Conservation (phyloP, 2,329 filamentous ascomycete genomes). For the Fusarium nematophilum region DNA sequence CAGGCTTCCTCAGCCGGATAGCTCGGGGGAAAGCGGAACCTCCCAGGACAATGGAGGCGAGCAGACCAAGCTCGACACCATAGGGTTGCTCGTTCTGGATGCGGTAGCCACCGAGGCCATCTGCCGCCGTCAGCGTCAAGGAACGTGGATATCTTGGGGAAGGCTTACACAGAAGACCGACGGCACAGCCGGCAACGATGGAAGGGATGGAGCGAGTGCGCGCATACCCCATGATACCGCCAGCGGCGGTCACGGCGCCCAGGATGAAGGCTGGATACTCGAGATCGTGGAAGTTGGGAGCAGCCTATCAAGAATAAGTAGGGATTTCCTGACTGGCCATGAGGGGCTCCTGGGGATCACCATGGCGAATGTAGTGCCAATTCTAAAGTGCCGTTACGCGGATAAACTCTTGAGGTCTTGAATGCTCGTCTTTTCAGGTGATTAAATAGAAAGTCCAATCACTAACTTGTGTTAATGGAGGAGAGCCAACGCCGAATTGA, state of each 20-base stretch:
- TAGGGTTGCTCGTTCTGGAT: slow-evolving; percentile 81
- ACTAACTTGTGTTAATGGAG: neutral
- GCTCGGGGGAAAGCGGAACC: slow-evolving; percentile 89
- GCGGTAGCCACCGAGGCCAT: slow-evolving; percentile 84
- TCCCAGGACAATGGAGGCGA: slow-evolving; percentile 86
- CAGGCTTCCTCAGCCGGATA: slow-evolving; percentile 83
- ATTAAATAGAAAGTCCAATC: neutral
- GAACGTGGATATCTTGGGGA: neutral
- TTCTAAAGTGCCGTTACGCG: neutral
- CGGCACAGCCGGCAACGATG: slow-evolving; percentile 83
- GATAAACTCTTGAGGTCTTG: neutral
- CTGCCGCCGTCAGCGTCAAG: slow-evolving; percentile 47
- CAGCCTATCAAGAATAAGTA: slow-evolving; percentile 17
- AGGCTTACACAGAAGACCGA: slow-evolving; percentile 74
- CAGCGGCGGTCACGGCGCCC: slow-evolving; percentile 83
- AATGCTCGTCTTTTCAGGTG: neutral
- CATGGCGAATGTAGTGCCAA: slow-evolving; percentile 10
- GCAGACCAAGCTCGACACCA: slow-evolving; percentile 87
- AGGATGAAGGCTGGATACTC: slow-evolving; percentile 79
- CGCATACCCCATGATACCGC: slow-evolving; percentile 87
- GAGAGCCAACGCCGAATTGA: slow-evolving; percentile 14
- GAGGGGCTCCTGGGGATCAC: neutral
- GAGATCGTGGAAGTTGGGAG: slow-evolving; percentile 39
- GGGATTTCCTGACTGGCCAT: too few species aligned
- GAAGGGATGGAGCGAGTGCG: slow-evolving; percentile 89